These are phyloP conservation scores for Tuber umbilicatum DNA, from an alignment of 495 filamentous ascomycete genomes.

Conservation along the genomic window DNA sequence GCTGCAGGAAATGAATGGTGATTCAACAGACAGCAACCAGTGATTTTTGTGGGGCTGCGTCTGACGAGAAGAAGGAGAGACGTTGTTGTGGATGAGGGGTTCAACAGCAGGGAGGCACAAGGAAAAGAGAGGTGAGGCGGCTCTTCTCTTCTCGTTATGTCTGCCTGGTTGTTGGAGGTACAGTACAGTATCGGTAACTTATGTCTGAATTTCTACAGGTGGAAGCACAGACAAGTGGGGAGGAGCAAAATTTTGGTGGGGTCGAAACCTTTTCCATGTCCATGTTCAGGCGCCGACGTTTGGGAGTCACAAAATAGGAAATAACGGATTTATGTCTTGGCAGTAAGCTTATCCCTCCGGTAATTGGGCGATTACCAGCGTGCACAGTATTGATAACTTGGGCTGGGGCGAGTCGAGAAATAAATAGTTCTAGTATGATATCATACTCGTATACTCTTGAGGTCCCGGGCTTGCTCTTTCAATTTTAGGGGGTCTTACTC, in stretches of 20 bases:
- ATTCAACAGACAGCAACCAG: constrained; percentile 4
- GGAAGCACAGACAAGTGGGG: not conserved
- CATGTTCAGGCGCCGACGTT: not conserved
- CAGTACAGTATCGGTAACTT: not conserved
- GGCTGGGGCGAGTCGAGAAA: not conserved
- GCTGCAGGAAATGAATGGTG: not conserved
- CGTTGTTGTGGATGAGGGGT: constrained; percentile 39
- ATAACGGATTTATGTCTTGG: not conserved
- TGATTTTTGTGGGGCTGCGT: constrained; percentile 24
- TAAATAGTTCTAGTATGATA: no score
- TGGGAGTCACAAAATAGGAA: not conserved
- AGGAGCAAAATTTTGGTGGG: not conserved
- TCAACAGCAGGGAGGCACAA: constrained; percentile 15
- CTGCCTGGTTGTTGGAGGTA: not conserved
- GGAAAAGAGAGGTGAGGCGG: not conserved
- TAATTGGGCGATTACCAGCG: not conserved
- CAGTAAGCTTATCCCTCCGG: not conserved
- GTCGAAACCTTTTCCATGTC: not conserved
- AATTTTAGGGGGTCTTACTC: not conserved
- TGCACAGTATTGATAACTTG: not conserved
- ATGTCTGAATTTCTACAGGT: not conserved
- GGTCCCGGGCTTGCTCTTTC: not conserved
- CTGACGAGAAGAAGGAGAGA: constrained; percentile 32
- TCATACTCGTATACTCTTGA: no score
- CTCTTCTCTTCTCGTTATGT: constrained; percentile 12